phyloP scores from a whole-genome alignment of 2,329 filamentous ascomycete species.

The Cytospora schulzeri region DNA sequence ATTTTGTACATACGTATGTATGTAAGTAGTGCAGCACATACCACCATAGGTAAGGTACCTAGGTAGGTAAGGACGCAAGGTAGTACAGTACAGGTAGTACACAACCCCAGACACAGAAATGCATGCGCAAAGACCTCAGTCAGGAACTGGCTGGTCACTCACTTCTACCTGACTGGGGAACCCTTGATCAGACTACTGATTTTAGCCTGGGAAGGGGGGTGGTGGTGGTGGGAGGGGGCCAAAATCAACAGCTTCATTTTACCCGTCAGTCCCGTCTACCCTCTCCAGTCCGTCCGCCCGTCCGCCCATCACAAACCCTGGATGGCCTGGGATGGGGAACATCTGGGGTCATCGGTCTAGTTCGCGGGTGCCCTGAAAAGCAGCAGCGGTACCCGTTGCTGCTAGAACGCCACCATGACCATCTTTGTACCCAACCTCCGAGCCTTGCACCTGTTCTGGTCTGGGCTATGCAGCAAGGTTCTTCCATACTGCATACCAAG shows the following conservation, averaged over 20 bases:
- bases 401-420: not conserved
- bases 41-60: too few species aligned
- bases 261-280: conserved; percentile 33
- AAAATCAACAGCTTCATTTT: conserved; percentile 37
- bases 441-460: not conserved
- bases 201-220: conserved; percentile 49
- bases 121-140: conserved; percentile 3
- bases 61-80: too few species aligned
- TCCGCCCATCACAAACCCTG: not conserved
- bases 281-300: not conserved
- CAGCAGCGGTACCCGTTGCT: conserved; percentile 15
- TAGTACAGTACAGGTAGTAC: too few species aligned
- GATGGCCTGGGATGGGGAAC: not conserved
- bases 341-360: not conserved
- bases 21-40: too few species aligned
- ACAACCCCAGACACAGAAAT: not conserved
- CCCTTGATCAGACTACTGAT: conserved; percentile 29
- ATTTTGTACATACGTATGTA: not conserved
- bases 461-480: conserved; percentile 1
- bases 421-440: not conserved
- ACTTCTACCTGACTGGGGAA: conserved; percentile 6
- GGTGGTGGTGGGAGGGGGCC: conserved; percentile 35
- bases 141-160: conserved; percentile 11
- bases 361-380: conserved; percentile 11
- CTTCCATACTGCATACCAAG: not conserved